phyloP scores from a whole-genome alignment of 2,329 filamentous ascomycete genomes.

The Gaeumannomyces sp. region DNA sequence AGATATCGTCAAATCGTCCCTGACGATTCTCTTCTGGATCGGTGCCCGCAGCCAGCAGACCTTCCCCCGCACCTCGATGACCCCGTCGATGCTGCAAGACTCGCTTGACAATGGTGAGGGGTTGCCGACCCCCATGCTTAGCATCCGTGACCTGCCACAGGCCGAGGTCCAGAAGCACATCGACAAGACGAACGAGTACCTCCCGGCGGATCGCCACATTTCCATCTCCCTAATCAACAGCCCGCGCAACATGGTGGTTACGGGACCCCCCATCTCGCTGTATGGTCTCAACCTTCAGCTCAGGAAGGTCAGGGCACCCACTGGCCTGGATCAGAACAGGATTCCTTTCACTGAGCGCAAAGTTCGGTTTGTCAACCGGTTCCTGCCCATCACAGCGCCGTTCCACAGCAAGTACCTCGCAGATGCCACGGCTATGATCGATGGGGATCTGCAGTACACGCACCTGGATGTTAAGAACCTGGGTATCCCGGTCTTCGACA shows the following conservation, averaged over 20 bases:
- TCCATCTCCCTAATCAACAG: constrained; percentile 95
- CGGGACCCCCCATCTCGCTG: constrained; percentile 88
- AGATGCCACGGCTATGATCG: constrained; percentile 74
- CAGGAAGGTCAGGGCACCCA: constrained; percentile 94
- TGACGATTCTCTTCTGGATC: constrained; percentile 98
- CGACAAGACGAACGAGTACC: constrained; percentile 91
- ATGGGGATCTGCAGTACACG: constrained; percentile 80
- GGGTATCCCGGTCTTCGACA: constrained; percentile 83
- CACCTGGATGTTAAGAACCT: constrained; percentile 67
- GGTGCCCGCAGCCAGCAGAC: constrained; percentile 95
- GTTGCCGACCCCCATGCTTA: constrained; percentile 94
- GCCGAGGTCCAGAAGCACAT: constrained; percentile 93
- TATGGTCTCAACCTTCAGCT: constrained; percentile 94
- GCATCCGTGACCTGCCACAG: constrained; percentile 85
- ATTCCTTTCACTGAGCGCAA: constrained; percentile 95
- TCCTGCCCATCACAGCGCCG: constrained; percentile 93
- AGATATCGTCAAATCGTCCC: constrained; percentile 68
- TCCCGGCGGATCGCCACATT: constrained; percentile 88
- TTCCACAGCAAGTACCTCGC: constrained; percentile 95
- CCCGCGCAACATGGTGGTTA: constrained; percentile 93
- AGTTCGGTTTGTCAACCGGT: constrained; percentile 92
- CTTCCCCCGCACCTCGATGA: constrained; percentile 89
- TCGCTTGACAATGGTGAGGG: constrained; percentile 93
- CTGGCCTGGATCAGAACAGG: constrained; percentile 91
- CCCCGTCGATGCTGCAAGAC: constrained; percentile 84